phyloP scores from a whole-genome alignment of 2,329 filamentous ascomycete genomes.

The Penicillium sp. region DNA sequence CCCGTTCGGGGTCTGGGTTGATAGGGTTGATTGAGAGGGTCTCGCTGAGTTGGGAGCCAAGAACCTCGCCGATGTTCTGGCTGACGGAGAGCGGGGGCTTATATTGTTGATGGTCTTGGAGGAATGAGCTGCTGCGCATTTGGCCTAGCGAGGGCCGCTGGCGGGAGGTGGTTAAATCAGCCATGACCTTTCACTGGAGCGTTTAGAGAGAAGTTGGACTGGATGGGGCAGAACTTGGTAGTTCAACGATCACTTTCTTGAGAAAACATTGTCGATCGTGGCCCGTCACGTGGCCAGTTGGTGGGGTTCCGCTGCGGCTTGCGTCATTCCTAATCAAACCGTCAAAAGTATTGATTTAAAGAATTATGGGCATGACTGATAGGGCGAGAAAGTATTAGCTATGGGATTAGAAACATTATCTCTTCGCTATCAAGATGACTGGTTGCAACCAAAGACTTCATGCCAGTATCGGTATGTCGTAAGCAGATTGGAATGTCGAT shows the following conservation, averaged over 20 bases:
- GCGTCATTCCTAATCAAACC: neutral
- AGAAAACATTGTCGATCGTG: neutral
- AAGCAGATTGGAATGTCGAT: neutral
- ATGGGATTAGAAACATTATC: neutral
- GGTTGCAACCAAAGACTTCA: neutral
- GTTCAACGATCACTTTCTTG: neutral
- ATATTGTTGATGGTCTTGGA: slow-evolving; percentile 52
- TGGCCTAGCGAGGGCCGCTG: slow-evolving; percentile 46
- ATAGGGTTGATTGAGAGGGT: slow-evolving; percentile 37
- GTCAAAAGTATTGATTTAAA: no score
- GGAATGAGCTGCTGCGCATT: slow-evolving; percentile 46
- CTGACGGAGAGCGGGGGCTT: slow-evolving; percentile 38
- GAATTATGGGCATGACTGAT: no score
- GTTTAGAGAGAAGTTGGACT: neutral
- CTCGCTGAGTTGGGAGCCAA: slow-evolving; percentile 31
- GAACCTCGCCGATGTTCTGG: slow-evolving; percentile 39
- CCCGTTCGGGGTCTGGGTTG: slow-evolving; percentile 39
- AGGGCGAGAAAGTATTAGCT: neutral
- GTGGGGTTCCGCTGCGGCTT: neutral
- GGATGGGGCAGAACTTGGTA: neutral
- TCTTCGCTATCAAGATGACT: neutral
- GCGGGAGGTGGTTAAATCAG: slow-evolving; percentile 31
- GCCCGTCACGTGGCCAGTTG: slow-evolving; percentile 1
- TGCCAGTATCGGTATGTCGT: neutral
- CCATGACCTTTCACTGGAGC: slow-evolving; percentile 23